Base-by-base conservation (phyloP, 164 flowering plant genomes). In the Akebia trifoliata region DNA sequence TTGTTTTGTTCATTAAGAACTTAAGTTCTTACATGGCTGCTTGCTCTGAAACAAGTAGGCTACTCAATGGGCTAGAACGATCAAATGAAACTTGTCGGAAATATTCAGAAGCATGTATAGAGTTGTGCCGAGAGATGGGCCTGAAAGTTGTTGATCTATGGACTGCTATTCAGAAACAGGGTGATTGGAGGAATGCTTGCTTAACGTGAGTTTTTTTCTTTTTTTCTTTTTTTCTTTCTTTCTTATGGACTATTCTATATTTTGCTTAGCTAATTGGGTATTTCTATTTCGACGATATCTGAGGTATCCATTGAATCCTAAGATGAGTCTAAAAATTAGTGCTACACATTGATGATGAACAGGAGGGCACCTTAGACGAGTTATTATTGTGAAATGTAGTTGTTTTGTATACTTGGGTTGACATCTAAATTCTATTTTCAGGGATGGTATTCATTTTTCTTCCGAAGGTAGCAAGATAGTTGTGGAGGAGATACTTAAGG, bases 361-460 rank as follows among this genome's bases (percentile, higher is more conserved):
- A n/a, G n/a, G n/a, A n/a, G n/a, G n/a, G n/a, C n/a, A n/a, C n/a
- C n/a, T n/a, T n/a, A n/a, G n/a, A n/a, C n/a, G n/a, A n/a, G n/a
- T n/a, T n/a, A n/a, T n/a, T n/a, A n/a, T 4, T 4, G n/a, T 37
- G 40, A 37, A 37, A 37, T 37, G 40, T 11, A 37, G 3, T 17
- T 37, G 4, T 17, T 11, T 37, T 9, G 12, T 37, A 11, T 37
- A 11, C 15, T 37, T 37, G 11, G 15, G 15, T 37, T 12, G 7
- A 6, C 10, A 17, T 37, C 40, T 37, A 37, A 4, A 4, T 38
- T 2, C 12, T 48, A 22, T 55, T 21, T 53, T 2, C 80, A 92
- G 98, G 38, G 99, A 93, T 71, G 99, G 99, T 8, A 28, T 93
- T 54, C 99, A 93, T 78, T 73, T 93, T 32, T 67, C 97, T 11